Conservation (phyloP, 2,329 filamentous ascomycete genomes). For the Metarhizium sp. region DNA sequence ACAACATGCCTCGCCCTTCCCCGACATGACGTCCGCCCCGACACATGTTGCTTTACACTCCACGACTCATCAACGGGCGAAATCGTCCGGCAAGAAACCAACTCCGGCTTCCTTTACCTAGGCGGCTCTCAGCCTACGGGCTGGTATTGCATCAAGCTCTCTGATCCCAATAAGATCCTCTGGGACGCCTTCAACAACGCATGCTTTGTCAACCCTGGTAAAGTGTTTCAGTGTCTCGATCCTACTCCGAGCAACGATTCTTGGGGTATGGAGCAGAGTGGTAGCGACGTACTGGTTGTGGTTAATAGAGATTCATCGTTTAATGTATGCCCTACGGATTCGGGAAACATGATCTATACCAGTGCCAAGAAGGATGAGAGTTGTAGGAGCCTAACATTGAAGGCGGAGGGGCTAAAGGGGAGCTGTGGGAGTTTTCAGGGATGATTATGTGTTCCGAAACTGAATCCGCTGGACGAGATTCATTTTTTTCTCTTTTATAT, state of each 20-base stretch:
- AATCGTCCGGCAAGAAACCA: conserved; percentile 16
- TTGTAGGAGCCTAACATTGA: conserved; percentile 16
- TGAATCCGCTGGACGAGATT: not conserved
- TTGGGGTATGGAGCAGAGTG: conserved; percentile 17
- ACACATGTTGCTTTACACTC: conserved; percentile 23
- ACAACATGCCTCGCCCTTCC: conserved; percentile 13
- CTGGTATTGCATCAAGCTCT: conserved; percentile 22
- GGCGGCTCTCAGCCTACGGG: conserved; percentile 13
- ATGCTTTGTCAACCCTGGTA: conserved; percentile 19
- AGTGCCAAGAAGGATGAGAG: conserved; percentile 8
- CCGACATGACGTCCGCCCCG: conserved; percentile 10
- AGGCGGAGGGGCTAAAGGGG: conserved; percentile 17
- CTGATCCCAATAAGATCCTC: conserved; percentile 15
- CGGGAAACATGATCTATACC: conserved; percentile 17
- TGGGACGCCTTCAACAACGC: conserved; percentile 20
- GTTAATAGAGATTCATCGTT: conserved; percentile 16
- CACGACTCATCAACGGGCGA: conserved; percentile 15
- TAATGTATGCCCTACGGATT: conserved; percentile 15
- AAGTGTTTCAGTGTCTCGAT: conserved; percentile 22
- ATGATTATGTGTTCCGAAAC: not conserved
- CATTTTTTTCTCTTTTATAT: too few species aligned
- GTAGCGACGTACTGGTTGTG: conserved; percentile 12
- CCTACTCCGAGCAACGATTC: conserved; percentile 18
- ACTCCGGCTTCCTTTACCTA: conserved; percentile 18
- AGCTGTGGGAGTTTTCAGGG: conserved; percentile 11